phyloP scores from a whole-genome alignment of 1,139 yeast genomes.

The Sugiyamaella paludigena region DNA sequence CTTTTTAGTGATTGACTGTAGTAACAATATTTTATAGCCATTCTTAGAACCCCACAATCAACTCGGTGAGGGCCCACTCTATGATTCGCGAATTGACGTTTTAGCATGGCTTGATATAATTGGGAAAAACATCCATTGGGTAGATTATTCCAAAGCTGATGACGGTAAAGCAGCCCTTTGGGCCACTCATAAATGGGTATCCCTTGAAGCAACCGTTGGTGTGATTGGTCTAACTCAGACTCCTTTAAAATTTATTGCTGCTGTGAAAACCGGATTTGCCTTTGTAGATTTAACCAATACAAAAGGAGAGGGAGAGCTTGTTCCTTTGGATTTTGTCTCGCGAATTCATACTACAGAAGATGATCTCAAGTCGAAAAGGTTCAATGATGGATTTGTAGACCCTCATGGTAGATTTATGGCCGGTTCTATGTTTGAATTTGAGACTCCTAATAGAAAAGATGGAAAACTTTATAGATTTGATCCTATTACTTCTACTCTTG shows the following conservation, averaged over 20 bases:
- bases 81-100: constrained; percentile 31
- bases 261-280: constrained; percentile 34
- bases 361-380: constrained; percentile 24
- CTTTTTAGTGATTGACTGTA: too few species aligned
- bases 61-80: constrained; percentile 38
- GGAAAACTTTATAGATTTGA: constrained; percentile 34
- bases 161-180: constrained; percentile 17
- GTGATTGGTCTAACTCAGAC: constrained; percentile 34
- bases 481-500: not conserved
- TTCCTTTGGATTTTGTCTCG: constrained; percentile 20
- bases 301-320: constrained; percentile 24
- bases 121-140: constrained; percentile 31
- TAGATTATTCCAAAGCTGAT: constrained; percentile 23
- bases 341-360: constrained; percentile 18
- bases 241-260: constrained; percentile 33
- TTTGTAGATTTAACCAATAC: constrained; percentile 27
- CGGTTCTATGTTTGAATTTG: constrained; percentile 33
- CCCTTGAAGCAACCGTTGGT: constrained; percentile 29
- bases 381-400: constrained; percentile 40
- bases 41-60: constrained; percentile 29
- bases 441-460: constrained; percentile 20
- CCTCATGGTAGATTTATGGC: constrained; percentile 37
- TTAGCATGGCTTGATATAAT: constrained; percentile 37
- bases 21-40: constrained; percentile 17
- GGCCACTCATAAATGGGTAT: constrained; percentile 25